phyloP scores from a whole-genome alignment of 176 grass and related monocot genomes.

The Paspalum notatum region DNA sequence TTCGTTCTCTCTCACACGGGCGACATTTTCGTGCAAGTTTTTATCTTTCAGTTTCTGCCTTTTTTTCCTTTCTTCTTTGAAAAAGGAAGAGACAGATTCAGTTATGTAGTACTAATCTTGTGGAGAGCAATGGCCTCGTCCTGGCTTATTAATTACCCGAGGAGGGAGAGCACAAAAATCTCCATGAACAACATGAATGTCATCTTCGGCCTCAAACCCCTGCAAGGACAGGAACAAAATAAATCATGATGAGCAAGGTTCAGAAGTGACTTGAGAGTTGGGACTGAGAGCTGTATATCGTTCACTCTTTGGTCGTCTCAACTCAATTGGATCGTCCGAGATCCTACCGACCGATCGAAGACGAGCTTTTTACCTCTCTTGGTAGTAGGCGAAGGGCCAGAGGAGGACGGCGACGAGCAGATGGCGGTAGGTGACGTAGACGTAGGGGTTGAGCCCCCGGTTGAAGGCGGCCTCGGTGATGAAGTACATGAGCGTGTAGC shows the following conservation, averaged over 20 bases:
- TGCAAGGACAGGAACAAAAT: conserved; percentile 13
- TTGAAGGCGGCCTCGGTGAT: conserved; percentile 80
- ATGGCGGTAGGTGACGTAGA: conserved; percentile 86
- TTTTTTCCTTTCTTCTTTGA: not conserved
- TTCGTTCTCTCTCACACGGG: not conserved
- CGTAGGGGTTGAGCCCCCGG: conserved; percentile 68
- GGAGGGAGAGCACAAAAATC: conserved; percentile 74
- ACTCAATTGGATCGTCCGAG: not conserved
- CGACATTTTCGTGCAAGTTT: not conserved
- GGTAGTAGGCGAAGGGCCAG: conserved; percentile 78
- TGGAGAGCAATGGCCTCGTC: too few species aligned
- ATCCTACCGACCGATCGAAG: not conserved
- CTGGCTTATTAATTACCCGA: conserved; percentile 48
- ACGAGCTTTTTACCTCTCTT: conserved; percentile 60
- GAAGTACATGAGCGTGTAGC: conserved; percentile 95
- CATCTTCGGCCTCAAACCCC: conserved; percentile 75
- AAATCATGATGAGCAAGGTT: not conserved
- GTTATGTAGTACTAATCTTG: not conserved
- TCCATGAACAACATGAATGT: conserved; percentile 77
- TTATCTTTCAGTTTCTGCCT: not conserved
- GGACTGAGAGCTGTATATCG: not conserved
- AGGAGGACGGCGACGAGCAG: conserved; percentile 59
- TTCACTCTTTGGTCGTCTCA: not conserved
- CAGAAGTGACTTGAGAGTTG: too few species aligned
- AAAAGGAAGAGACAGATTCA: not conserved